These are phyloP conservation scores for Boletus reticulatus DNA, from an alignment of 768 basidiomycete genomes.

Conservation along the genomic window DNA sequence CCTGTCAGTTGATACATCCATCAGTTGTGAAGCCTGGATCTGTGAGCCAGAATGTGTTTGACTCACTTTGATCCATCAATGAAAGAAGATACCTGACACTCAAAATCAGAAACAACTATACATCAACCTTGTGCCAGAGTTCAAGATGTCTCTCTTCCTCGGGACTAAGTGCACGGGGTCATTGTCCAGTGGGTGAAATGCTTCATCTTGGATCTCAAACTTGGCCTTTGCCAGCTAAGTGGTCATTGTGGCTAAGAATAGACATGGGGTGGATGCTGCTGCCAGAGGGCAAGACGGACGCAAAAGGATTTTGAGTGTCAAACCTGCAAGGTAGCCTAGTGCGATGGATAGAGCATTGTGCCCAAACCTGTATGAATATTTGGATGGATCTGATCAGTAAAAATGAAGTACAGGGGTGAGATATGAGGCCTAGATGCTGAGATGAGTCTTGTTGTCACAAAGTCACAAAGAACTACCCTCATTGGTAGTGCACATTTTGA, in stretches of 20 bases:
- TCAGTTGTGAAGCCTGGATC: neutral
- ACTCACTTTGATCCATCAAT: slow-evolving; percentile 60
- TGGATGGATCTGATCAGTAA: no score
- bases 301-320: no score
- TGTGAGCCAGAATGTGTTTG: neutral
- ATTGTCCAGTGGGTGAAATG: neutral
- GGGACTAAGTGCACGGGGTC: slow-evolving; percentile 6
- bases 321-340: no score
- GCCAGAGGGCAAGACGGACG: no score
- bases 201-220: neutral
- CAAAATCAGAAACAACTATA: slow-evolving; percentile 56
- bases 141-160: slow-evolving; percentile 52
- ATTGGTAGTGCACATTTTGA: no score
- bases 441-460: no score
- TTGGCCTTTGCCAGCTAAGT: neutral
- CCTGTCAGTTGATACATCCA: slow-evolving; percentile 30
- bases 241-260: neutral
- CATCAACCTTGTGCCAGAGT: slow-evolving; percentile 58
- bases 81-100: slow-evolving; percentile 59
- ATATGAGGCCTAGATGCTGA: no score
- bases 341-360: no score
- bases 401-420: no score
- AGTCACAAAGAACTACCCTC: no score
- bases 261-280: no score
- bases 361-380: no score